Percentiles rank a stretch among this genome's conserved stretches.
These are phyloP conservation scores for Irpex rosettiformis DNA, from an alignment of 1,284 basidiomycete species.

Conservation along the genomic window DNA sequence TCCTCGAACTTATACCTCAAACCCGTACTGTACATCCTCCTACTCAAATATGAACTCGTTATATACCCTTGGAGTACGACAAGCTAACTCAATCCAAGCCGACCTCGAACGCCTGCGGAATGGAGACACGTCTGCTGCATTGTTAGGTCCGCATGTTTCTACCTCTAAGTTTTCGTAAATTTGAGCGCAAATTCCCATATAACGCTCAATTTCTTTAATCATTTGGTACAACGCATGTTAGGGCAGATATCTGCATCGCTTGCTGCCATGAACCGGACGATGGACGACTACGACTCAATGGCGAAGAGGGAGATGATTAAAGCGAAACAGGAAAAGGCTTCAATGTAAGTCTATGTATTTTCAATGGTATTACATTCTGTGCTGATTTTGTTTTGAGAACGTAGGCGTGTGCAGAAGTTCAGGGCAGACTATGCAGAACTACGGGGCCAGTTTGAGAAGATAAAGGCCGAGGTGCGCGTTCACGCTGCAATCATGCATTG, in stretches of 20 bases:
- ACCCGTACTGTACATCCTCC: not conserved
- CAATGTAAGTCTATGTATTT: slow-evolving; percentile 55
- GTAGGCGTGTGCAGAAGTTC: slow-evolving; percentile 82
- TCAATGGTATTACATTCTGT: not conserved
- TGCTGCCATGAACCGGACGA: slow-evolving; percentile 86
- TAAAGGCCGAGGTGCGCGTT: slow-evolving; percentile 51
- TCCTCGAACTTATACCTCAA: not conserved
- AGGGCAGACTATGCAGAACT: slow-evolving; percentile 72
- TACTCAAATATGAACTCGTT: slow-evolving; percentile 80
- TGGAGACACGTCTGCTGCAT: slow-evolving; percentile 76
- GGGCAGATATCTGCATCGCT: slow-evolving; percentile 95
- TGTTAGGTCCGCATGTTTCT: slow-evolving; percentile 64
- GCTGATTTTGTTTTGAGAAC: not conserved
- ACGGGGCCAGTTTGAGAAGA: slow-evolving; percentile 63
- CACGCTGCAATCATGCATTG: not conserved
- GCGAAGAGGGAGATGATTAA: slow-evolving; percentile 92
- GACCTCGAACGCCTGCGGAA: slow-evolving; percentile 80
- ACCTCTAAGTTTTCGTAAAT: not conserved
- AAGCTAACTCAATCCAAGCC: slow-evolving; percentile 83
- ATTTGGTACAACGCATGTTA: slow-evolving; percentile 32
- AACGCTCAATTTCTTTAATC: not conserved
- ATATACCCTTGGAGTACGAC: slow-evolving; percentile 89
- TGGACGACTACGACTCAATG: slow-evolving; percentile 97
- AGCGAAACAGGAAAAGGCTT: slow-evolving; percentile 91
- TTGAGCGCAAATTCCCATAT: not conserved